These are phyloP conservation scores for Arabidopsis hybrid DNA, from an alignment of 441 rosid species.

Conservation along the genomic window DNA sequence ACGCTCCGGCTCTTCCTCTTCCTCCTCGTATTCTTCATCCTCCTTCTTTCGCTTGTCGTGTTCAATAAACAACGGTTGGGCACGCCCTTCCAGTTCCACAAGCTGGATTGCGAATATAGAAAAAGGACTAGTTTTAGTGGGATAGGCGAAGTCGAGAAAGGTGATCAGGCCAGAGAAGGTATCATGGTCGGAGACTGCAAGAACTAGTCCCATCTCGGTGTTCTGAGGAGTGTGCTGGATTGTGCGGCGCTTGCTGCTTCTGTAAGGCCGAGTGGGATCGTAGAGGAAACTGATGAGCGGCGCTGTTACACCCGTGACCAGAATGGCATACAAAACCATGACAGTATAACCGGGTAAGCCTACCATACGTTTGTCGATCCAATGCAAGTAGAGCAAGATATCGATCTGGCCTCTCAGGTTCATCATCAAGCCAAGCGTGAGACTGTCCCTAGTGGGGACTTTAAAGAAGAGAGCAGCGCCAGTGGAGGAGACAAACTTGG, in stretches of 20 bases:
- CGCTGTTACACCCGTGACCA: constrained; percentile 45
- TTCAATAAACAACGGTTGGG: constrained; percentile 58
- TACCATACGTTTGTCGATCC: constrained; percentile 60
- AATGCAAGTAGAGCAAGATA: constrained; percentile 55
- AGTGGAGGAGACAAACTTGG: constrained; percentile 48
- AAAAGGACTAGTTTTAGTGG: constrained; percentile 54
- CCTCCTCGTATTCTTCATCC: background rate
- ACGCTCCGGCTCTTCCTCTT: constrained; percentile 12
- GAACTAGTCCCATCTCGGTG: constrained; percentile 53
- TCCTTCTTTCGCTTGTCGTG: constrained; percentile 44
- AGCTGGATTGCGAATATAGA: constrained; percentile 62
- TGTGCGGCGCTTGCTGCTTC: constrained; percentile 69
- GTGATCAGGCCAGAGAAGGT: constrained; percentile 53
- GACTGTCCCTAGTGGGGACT: constrained; percentile 59
- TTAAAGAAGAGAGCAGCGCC: constrained; percentile 45
- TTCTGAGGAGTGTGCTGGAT: constrained; percentile 66
- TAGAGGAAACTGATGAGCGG: constrained; percentile 64
- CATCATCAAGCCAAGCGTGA: constrained; percentile 66
- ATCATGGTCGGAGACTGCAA: constrained; percentile 57
- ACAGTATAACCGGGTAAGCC: constrained; percentile 43
- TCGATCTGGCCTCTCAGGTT: constrained; percentile 79
- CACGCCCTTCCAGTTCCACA: constrained; percentile 62
- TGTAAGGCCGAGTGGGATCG: constrained; percentile 76
- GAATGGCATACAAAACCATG: constrained; percentile 50
- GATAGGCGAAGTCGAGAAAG: constrained; percentile 62